phyloP scores from a whole-genome alignment of 306 rosid species.

The Castanopsis chinensis region DNA sequence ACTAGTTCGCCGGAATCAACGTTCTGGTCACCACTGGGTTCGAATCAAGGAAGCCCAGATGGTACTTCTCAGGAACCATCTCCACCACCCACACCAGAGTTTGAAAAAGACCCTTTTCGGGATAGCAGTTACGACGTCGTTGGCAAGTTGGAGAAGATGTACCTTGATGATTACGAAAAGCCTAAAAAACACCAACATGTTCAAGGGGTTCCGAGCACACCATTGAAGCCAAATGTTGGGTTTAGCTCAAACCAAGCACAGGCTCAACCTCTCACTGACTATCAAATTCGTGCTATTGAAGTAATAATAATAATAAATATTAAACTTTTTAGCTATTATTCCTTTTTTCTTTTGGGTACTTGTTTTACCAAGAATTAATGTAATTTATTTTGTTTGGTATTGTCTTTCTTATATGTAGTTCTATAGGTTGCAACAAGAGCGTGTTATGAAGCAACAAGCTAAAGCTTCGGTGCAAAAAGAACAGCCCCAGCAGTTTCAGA shows the following conservation, averaged over 20 bases:
- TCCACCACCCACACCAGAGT: conserved; percentile 48
- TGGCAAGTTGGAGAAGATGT: conserved; percentile 45
- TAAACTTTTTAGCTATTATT: too few species aligned
- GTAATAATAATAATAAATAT: conserved; percentile 22
- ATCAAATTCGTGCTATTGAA: conserved; percentile 50
- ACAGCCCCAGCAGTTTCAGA: conserved; percentile 10
- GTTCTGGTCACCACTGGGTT: conserved; percentile 47
- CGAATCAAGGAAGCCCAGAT: conserved; percentile 47
- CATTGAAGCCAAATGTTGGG: conserved; percentile 9
- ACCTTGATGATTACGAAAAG: conserved; percentile 21
- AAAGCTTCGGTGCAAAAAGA: not conserved
- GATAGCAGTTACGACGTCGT: conserved; percentile 11
- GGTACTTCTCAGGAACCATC: conserved; percentile 47
- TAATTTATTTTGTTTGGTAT: not conserved
- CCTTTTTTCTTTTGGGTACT: not conserved
- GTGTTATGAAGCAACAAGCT: conserved; percentile 20
- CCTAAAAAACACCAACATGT: not conserved
- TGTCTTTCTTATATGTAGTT: conserved; percentile 6
- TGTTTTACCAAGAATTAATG: not conserved
- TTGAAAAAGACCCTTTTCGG: conserved; percentile 20
- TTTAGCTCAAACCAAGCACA: conserved; percentile 14
- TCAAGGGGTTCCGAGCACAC: conserved; percentile 8
- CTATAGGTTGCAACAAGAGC: conserved; percentile 29
- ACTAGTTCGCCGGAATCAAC: conserved; percentile 41
- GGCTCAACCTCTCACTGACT: conserved; percentile 9